phyloP scores from a whole-genome alignment of 768 basidiomycete genomes.

The Russula lepida region DNA sequence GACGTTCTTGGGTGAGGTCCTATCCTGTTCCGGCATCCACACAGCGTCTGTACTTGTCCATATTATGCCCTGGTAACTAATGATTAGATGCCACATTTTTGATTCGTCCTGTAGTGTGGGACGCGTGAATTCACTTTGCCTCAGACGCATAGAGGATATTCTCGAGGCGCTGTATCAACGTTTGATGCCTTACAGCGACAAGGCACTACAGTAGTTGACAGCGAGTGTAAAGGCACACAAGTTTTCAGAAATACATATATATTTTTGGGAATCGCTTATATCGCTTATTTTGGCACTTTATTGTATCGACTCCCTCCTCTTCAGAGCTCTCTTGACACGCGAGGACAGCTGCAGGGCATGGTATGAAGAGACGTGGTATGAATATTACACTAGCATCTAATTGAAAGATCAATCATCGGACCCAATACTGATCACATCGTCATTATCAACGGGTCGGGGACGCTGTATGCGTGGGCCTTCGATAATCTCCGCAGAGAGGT shows the following conservation, averaged over 20 bases:
- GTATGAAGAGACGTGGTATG: not conserved
- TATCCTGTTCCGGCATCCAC: not conserved
- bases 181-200: not conserved
- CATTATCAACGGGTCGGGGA: not conserved
- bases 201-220: no score
- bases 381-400: not conserved
- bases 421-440: constrained; percentile 17
- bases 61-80: constrained; percentile 10
- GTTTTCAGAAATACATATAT: no score
- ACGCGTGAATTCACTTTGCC: not conserved
- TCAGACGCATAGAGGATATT: not conserved
- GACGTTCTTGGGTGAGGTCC: constrained; percentile 48
- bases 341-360: not conserved
- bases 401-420: constrained; percentile 6
- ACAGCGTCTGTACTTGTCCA: constrained; percentile 12
- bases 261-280: no score
- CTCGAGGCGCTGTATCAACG: not conserved
- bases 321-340: not conserved
- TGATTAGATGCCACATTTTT: constrained; percentile 8
- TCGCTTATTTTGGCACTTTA: no score
- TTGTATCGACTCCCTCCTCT: not conserved
- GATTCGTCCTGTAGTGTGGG: not conserved
- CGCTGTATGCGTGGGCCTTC: not conserved
- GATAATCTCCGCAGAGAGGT: constrained; percentile 40
- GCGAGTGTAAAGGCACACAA: no score